A percentile compares a stretch with the other conserved stretches of the same genome.
Conservation (phyloP, 768 basidiomycete genomes). For the Serendipita sp. region DNA sequence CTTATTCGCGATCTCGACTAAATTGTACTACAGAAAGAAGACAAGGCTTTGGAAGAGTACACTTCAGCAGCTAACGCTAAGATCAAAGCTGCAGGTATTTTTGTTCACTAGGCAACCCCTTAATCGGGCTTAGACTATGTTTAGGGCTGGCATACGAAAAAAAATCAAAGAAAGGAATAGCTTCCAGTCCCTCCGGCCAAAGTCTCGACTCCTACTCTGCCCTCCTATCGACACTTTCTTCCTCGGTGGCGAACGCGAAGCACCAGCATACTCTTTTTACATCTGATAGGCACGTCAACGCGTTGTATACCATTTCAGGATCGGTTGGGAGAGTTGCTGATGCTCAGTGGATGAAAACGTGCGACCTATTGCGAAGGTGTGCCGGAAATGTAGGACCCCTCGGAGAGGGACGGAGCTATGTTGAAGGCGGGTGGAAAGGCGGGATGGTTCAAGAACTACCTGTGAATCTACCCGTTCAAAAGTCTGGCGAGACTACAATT, state of each 20-base stretch:
- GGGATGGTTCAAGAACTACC: background rate
- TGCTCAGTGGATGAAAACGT: constrained; percentile 6
- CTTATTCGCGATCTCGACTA: background rate
- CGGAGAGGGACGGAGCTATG: background rate
- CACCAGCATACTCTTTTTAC: constrained; percentile 4
- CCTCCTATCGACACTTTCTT: background rate
- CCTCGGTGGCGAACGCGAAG: background rate
- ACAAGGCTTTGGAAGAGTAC: constrained; percentile 4
- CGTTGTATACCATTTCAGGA: background rate
- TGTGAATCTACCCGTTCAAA: background rate
- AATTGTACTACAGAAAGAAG: background rate
- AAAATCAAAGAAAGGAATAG: background rate
- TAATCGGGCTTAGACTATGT: background rate
- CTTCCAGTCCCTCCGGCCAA: background rate
- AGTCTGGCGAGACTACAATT: background rate
- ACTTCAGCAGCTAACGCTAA: constrained; percentile 2
- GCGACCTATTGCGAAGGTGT: background rate
- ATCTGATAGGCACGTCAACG: background rate
- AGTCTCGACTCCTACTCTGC: background rate
- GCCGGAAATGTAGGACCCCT: background rate
- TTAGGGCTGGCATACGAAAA: constrained; percentile 1
- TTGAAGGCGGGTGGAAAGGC: background rate
- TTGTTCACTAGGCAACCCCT: background rate
- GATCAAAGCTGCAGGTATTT: constrained; percentile 1
- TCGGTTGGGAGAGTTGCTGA: background rate